Evolutionary conservation across 257 asterid species (phyloP).

Genomic region (Solanum peruvianum): DNA sequence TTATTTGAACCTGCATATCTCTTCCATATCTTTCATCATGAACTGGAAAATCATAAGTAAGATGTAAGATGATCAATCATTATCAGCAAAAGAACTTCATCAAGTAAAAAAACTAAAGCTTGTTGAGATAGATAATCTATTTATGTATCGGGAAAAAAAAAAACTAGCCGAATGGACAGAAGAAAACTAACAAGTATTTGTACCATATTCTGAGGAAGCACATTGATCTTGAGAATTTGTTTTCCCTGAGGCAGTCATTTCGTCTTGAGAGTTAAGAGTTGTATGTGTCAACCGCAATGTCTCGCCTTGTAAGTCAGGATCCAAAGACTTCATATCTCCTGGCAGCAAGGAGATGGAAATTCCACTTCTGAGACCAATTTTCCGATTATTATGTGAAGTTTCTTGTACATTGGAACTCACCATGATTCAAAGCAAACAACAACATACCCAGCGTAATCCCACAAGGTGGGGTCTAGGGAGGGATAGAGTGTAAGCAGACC

Average conservation of each 20-base stretch:
- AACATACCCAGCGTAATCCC: not conserved
- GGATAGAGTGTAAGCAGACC: not conserved
- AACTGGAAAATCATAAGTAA: constrained; percentile 8
- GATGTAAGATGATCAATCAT: not conserved
- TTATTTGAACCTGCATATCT: constrained; percentile 26
- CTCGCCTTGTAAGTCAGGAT: constrained; percentile 24
- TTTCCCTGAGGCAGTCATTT: constrained; percentile 29
- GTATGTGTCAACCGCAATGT: constrained; percentile 37
- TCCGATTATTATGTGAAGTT: not conserved
- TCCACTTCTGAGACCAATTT: constrained; percentile 17
- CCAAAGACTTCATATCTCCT: constrained; percentile 24
- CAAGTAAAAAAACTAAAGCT: not conserved
- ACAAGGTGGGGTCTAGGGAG: not conserved
- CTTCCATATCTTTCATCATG: constrained; percentile 44
- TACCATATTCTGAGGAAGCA: constrained; percentile 66
- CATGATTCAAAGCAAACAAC: constrained; percentile 1
- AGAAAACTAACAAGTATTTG: not conserved
- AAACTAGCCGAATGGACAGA: not conserved
- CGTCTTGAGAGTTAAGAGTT: constrained; percentile 17
- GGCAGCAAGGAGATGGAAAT: constrained; percentile 10
- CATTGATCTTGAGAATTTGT: constrained; percentile 50
- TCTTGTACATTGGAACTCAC: constrained; percentile 18
- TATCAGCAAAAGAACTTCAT: not conserved
- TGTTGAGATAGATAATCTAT: not conserved
- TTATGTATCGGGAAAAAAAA: not conserved